Conservation (phyloP, 2,329 filamentous ascomycete species). For the Beauveria sp. region DNA sequence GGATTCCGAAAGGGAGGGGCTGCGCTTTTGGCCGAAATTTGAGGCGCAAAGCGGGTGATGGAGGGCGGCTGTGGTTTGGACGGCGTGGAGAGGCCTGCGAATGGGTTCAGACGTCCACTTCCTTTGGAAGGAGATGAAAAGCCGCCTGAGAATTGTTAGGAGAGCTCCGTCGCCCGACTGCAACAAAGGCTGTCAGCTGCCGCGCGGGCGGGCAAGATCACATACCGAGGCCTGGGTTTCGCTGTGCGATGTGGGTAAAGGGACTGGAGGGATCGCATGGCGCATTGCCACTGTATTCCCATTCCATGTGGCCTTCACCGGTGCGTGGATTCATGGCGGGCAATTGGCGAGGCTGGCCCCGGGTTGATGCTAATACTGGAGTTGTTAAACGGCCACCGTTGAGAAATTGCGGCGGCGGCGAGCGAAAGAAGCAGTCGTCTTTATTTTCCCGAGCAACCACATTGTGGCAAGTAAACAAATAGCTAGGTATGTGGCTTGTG, state of each 20-base stretch:
- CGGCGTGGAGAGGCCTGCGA: slow-evolving; percentile 30
- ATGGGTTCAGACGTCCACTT: slow-evolving; percentile 26
- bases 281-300: slow-evolving; percentile 52
- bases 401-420: neutral
- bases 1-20: slow-evolving; percentile 53
- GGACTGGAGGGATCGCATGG: slow-evolving; percentile 55
- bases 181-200: neutral
- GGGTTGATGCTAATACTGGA: neutral
- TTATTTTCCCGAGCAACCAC: slow-evolving; percentile 11
- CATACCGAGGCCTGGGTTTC: slow-evolving; percentile 34
- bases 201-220: slow-evolving; percentile 8
- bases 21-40: slow-evolving; percentile 32
- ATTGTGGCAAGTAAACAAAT: slow-evolving; percentile 12
- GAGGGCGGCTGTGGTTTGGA: slow-evolving; percentile 33
- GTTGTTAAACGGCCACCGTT: neutral
- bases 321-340: slow-evolving; percentile 45
- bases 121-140: slow-evolving; percentile 33
- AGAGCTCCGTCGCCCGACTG: slow-evolving; percentile 2
- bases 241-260: slow-evolving; percentile 46
- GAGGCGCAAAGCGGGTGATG: slow-evolving; percentile 39
- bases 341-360: neutral
- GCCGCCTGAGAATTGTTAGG: slow-evolving; percentile 14
- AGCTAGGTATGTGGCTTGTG: neutral
- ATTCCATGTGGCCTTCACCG: slow-evolving; percentile 58
- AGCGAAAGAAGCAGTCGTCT: neutral